A percentile compares a stretch with the other conserved stretches of the same genome.
Conservation (phyloP, 257 asterid genomes). For the Mitragyna speciosa region DNA sequence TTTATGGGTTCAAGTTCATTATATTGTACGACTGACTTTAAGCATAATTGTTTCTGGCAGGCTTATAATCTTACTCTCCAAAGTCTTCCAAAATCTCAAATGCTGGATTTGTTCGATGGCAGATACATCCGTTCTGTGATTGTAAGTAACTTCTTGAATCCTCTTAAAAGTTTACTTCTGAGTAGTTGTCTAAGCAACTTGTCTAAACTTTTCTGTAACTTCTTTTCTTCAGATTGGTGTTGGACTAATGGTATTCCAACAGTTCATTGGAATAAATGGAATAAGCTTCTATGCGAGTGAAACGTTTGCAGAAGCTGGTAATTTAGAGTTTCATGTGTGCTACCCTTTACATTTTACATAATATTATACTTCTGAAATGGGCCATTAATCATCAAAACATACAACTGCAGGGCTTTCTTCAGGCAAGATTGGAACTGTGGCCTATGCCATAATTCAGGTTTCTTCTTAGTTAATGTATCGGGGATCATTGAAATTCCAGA, state of each 20-base stretch:
- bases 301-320: conserved; percentile 78
- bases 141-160: conserved; percentile 39
- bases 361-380: neutral
- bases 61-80: conserved; percentile 44
- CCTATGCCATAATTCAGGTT: conserved; percentile 78
- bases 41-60: conserved; percentile 26
- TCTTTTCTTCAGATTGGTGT: conserved; percentile 54
- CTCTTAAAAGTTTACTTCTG: neutral
- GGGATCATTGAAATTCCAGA: neutral
- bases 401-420: conserved; percentile 59
- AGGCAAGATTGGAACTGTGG: conserved; percentile 61
- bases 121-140: conserved; percentile 63
- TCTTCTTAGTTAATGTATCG: neutral
- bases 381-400: conserved; percentile 7
- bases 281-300: conserved; percentile 69
- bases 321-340: neutral
- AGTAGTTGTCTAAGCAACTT: neutral
- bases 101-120: conserved; percentile 51
- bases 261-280: conserved; percentile 76
- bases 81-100: conserved; percentile 53
- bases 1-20: neutral
- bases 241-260: conserved; percentile 82
- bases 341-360: neutral
- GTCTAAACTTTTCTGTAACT: neutral
- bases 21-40: neutral